Conservation (phyloP, 2,329 filamentous ascomycete species). For the Tolypocladium sp. region DNA sequence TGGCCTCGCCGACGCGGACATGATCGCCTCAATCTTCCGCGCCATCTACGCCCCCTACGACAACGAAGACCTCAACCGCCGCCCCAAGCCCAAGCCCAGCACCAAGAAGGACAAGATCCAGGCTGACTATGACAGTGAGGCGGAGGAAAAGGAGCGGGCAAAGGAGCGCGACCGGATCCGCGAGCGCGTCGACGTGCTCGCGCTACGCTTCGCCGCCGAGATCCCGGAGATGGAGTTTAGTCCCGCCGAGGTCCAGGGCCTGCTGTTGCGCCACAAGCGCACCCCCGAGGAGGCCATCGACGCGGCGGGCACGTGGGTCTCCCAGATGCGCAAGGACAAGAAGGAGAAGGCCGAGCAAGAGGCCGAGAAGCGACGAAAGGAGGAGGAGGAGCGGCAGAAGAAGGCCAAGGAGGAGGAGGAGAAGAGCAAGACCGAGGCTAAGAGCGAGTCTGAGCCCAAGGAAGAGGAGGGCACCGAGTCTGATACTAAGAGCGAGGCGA, state of each 20-base stretch:
- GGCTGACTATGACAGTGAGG: constrained; percentile 18
- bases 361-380: constrained; percentile 14
- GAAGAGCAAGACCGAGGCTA: background rate
- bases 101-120: constrained; percentile 8
- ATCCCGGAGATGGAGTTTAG: constrained; percentile 49
- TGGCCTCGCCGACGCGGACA: constrained; percentile 40
- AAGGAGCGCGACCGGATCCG: constrained; percentile 24
- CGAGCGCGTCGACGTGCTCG: constrained; percentile 34
- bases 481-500: background rate
- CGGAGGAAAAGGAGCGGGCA: constrained; percentile 13
- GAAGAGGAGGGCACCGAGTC: background rate
- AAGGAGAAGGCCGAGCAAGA: constrained; percentile 27
- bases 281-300: constrained; percentile 38
- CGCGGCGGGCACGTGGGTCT: constrained; percentile 38
- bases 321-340: constrained; percentile 38
- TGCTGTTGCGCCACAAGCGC: constrained; percentile 47
- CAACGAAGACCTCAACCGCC: constrained; percentile 10
- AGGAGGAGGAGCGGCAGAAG: constrained; percentile 13
- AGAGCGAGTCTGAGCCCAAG: background rate
- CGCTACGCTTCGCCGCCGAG: constrained; percentile 35
- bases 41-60: constrained; percentile 49
- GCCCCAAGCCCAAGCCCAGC: background rate
- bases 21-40: constrained; percentile 45
- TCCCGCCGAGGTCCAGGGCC: constrained; percentile 52
- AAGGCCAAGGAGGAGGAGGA: constrained; percentile 4